Base-by-base conservation (phyloP, 176 grass and related monocot genomes). In the Hordeum marinum region DNA sequence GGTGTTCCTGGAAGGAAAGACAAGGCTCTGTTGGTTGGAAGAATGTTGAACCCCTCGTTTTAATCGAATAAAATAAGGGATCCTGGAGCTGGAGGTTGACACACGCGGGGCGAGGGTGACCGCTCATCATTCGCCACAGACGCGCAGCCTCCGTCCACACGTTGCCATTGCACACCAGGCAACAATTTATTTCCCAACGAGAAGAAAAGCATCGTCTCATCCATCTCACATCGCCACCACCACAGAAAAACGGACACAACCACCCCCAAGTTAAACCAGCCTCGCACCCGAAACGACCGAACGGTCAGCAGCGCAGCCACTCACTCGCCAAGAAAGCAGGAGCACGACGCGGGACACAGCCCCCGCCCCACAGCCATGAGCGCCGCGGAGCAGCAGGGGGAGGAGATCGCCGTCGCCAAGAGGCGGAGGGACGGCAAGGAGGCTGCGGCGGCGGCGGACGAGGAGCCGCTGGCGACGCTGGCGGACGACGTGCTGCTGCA, bases 401-500 rank as follows among this genome's bases (percentile, higher is more conserved):
- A 21, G 63, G 71, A 26, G 68, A 63, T 60, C 41, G 64, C 26
- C 35, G 15, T 45, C 58, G n/a, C 26, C 42, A 75, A 50, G 72
- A 11, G 40, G 57, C 45, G 7, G 70, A 48, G 11, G 43, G 6
- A 15, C 1, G 67, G 29, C 72, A 45, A 35, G 80, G 76, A 11
- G 77, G 9, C 9, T 29, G n/a, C n/a, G n/a, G n/a, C 14, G 61
- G 7, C 8, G 13, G 15, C 20, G 58, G 71, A 1, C 18, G 80
- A 14, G 45, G 8, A 20, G 11, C 21, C 55, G 55, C 66, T 92
- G 29, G 63, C 58, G 37, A 63, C 87, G 62, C 80, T 98, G 6
- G 84, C 96, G 21, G 93, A 98, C 68, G 93, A 95, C 83, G 78
- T 98, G 80, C 79, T 98, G 29, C 85, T 98, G 1, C 90, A 93